Evolutionary conservation across 768 basidiomycete species (phyloP), one percentile per base, ranked within the genome.

Genomic region (Panellus pusillus): DNA sequence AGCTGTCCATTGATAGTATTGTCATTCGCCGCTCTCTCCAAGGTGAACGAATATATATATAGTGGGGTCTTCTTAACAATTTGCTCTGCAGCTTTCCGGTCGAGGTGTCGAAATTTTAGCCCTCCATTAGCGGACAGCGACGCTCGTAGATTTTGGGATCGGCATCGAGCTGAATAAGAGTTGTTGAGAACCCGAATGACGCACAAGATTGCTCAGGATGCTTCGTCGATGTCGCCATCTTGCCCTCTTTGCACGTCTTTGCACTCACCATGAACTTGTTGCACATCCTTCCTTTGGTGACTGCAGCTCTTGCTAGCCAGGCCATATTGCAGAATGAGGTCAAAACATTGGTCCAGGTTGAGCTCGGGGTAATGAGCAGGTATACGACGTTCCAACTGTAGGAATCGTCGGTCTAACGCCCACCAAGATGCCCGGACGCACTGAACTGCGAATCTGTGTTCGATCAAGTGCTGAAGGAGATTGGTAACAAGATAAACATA

Each of bases 371-470:
- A 24, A 79, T 80, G 78, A 80, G 78, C 63, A 73, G 72, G 43
- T 50, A 19, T 15, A 37, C 15, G 18, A 28, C 24, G 4, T 14
- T 24, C 14, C 32, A 7, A 24, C 24, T 3, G 32, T 7, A 8
- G 11, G 32, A 35, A 11, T 35, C 7, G 14, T 45, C 13, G 12
- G 19, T 35, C 44, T 46, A 1, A 50, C 36, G 12, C 19, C 17
- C 28, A 2, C 5, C 17, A 17, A 62, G 62, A 57, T 78, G 93
- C 66, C 91, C 92, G 0, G 93, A 96, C 65, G 92, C 93, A 38
- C 66, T 91, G 35, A 61, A 89, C 12, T 94, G 92, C 66, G 93
- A 96, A 68, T 71, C 77, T 6, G 74, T 88, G 0, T 91, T 93
- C 68, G 81, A 91, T 64, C 71, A 79, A 18, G 90, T 93, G 28